Evolutionary conservation across 495 filamentous ascomycete species (phyloP).

Genomic region (Trichoderma erinaceum): DNA sequence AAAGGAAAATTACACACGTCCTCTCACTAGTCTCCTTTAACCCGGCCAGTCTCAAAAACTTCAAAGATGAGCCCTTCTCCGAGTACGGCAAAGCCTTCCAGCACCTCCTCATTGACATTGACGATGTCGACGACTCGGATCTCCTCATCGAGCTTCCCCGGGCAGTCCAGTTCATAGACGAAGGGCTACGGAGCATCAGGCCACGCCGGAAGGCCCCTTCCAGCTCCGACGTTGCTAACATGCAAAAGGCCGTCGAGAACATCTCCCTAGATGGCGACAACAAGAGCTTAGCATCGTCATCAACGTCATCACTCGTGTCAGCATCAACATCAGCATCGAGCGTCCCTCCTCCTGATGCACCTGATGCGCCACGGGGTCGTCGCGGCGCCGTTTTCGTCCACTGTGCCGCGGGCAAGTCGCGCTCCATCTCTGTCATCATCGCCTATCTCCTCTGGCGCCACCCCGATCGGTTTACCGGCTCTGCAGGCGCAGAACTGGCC

Average conservation of each 20-base stretch:
- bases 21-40: slow-evolving; percentile 70
- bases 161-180: slow-evolving; percentile 75
- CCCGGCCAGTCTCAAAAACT: slow-evolving; percentile 42
- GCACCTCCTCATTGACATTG: slow-evolving; percentile 73
- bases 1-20: slow-evolving; percentile 79
- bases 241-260: background rate
- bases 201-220: background rate
- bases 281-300: background rate
- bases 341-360: background rate
- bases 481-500: slow-evolving; percentile 23
- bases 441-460: slow-evolving; percentile 76
- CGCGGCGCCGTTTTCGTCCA: slow-evolving; percentile 40
- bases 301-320: background rate
- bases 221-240: background rate
- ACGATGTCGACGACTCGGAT: slow-evolving; percentile 84
- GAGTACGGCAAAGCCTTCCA: slow-evolving; percentile 48
- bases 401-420: slow-evolving; percentile 95
- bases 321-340: background rate
- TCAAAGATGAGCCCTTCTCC: slow-evolving; percentile 30
- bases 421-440: slow-evolving; percentile 75
- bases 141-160: slow-evolving; percentile 71
- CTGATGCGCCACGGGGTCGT: background rate
- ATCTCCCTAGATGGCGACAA: background rate
- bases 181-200: slow-evolving; percentile 45
- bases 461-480: slow-evolving; percentile 36